A percentile compares a stretch with the other conserved stretches of the same genome.
phyloP scores from a whole-genome alignment of 768 basidiomycete species.

The Suillus sp. region DNA sequence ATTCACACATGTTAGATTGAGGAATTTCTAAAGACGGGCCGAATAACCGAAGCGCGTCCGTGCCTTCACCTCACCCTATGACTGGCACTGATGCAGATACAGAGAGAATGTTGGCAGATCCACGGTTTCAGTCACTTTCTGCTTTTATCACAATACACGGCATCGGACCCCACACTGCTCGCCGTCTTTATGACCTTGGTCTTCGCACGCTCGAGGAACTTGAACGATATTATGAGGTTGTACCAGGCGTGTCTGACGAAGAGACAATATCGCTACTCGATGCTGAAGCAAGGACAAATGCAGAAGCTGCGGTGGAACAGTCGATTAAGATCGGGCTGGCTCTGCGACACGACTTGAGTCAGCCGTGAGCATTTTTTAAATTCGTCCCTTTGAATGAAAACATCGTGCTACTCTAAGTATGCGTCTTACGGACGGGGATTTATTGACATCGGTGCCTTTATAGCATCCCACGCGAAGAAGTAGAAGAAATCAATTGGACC shows the following conservation, averaged over 20 bases:
- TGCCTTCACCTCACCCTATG: conserved; percentile 2
- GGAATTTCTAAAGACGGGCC: conserved; percentile 58
- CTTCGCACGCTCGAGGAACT: conserved; percentile 71
- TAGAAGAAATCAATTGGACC: conserved; percentile 70
- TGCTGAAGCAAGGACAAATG: conserved; percentile 17
- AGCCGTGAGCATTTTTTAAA: conserved; percentile 37
- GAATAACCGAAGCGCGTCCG: conserved; percentile 62
- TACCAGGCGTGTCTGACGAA: conserved; percentile 39
- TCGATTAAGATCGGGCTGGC: conserved; percentile 61
- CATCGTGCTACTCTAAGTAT: background rate
- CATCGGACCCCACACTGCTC: conserved; percentile 72
- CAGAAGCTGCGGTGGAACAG: conserved; percentile 35
- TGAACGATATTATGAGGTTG: conserved; percentile 56
- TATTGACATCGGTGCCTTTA: background rate
- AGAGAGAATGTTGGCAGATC: conserved; percentile 51
- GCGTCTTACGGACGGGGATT: background rate
- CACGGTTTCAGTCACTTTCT: conserved; percentile 58
- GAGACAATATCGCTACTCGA: conserved; percentile 27
- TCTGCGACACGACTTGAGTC: conserved; percentile 57
- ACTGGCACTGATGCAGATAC: conserved; percentile 1
- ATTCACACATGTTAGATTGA: conserved; percentile 46
- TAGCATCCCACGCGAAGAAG: conserved; percentile 75
- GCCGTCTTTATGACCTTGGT: conserved; percentile 62
- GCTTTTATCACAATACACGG: conserved; percentile 68
- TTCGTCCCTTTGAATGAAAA: background rate